Percentiles rank a stretch among this genome's conserved stretches.
Conservation (phyloP, 805 yeast genomes). For the Zygoascus flipseniorum region DNA sequence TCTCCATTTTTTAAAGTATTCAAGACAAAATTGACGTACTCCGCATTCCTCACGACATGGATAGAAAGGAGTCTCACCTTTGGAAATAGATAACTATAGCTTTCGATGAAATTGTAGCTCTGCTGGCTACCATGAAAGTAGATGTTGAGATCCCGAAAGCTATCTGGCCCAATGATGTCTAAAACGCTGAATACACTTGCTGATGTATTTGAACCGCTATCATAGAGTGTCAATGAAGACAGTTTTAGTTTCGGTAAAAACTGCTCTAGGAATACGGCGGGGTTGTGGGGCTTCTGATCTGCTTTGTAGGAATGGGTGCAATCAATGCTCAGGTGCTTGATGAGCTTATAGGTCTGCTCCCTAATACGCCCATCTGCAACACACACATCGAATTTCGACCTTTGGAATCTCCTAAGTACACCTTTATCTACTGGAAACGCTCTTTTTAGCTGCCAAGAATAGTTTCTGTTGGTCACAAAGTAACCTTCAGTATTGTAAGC, state of each 20-base stretch:
- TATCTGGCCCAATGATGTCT: background rate
- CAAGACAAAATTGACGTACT: background rate
- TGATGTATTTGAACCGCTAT: background rate
- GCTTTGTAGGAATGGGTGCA: background rate
- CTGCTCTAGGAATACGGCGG: background rate
- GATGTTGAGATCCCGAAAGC: background rate
- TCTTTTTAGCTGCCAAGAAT: background rate
- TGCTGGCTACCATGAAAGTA: background rate
- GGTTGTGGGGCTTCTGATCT: background rate
- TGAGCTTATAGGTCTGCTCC: background rate
- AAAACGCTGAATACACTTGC: background rate
- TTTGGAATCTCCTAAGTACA: background rate
- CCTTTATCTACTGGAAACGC: background rate
- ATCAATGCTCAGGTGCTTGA: background rate
- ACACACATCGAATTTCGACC: background rate
- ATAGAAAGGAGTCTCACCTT: background rate
- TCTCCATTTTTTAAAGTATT: background rate
- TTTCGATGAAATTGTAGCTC: background rate
- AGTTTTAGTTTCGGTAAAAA: background rate
- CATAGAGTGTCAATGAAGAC: background rate
- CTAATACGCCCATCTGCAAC: background rate
- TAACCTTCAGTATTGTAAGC: background rate
- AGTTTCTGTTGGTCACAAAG: background rate
- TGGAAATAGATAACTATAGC: background rate
- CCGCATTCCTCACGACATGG: background rate